phyloP scores from a whole-genome alignment of 345 rosid genomes.

The Microcos paniculata region DNA sequence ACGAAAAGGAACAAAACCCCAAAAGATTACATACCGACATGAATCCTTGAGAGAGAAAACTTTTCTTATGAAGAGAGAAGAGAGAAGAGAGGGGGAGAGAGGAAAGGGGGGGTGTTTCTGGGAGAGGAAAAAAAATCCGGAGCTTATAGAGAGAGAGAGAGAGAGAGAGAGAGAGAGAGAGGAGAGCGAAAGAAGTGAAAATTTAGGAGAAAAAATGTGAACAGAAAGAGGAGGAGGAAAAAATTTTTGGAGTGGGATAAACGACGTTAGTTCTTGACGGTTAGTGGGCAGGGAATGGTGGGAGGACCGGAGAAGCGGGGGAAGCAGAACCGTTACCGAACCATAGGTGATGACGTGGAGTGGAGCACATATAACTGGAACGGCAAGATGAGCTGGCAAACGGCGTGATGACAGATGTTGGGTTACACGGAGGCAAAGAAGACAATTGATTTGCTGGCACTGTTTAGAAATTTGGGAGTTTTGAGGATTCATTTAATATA shows the following conservation, averaged over 20 bases:
- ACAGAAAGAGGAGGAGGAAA: neutral
- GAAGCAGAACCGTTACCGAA: neutral
- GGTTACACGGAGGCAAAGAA: slow-evolving; percentile 32
- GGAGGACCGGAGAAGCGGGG: neutral
- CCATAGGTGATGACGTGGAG: slow-evolving; percentile 24
- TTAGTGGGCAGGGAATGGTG: neutral
- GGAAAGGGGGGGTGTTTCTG: neutral
- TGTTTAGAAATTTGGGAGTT: slow-evolving; percentile 23
- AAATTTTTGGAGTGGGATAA: slow-evolving; percentile 14
- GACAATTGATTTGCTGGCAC: slow-evolving; percentile 45
- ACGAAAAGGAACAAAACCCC: neutral
- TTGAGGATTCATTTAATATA: neutral
- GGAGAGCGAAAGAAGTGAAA: slow-evolving; percentile 24
- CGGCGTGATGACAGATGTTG: slow-evolving; percentile 38
- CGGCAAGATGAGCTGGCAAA: slow-evolving; percentile 50
- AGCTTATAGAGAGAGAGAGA: slow-evolving; percentile 9
- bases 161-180: slow-evolving; percentile 23
- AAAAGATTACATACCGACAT: slow-evolving; percentile 59
- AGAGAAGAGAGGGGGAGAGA: neutral
- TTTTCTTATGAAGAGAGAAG: neutral
- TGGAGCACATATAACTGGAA: slow-evolving; percentile 11
- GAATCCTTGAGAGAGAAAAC: slow-evolving; percentile 33
- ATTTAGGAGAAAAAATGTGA: slow-evolving; percentile 11
- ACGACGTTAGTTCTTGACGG: slow-evolving; percentile 28
- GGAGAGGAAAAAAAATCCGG: slow-evolving; percentile 24